Percentiles rank a stretch among this genome's conserved stretches.
Conservation (phyloP, 1,139 yeast species). For the Taphrina communis region DNA sequence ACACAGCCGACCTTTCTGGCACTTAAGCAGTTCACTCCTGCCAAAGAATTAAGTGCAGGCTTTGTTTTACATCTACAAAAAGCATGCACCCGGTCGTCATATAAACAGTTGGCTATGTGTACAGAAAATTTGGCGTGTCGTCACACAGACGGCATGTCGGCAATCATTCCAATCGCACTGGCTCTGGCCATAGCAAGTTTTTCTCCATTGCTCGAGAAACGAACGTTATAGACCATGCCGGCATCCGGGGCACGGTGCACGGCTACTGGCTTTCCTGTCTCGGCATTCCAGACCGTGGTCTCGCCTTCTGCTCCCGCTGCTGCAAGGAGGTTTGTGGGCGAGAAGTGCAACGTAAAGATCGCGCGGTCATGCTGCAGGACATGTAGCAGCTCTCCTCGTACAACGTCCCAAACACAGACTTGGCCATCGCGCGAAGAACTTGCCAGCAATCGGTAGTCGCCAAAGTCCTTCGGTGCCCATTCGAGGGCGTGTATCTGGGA, state of each 20-base stretch:
- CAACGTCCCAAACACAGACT: slow-evolving; percentile 42
- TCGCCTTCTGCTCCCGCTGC: slow-evolving; percentile 40
- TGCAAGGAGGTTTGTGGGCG: slow-evolving; percentile 38
- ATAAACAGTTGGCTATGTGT: not conserved
- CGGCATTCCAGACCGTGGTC: slow-evolving; percentile 42
- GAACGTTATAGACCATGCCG: slow-evolving; percentile 27
- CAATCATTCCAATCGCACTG: not conserved
- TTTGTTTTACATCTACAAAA: not conserved
- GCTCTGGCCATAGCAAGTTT: slow-evolving; percentile 26
- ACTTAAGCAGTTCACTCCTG: not conserved
- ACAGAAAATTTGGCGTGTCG: not conserved
- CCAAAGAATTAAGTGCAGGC: too few species aligned
- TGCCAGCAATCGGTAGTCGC: slow-evolving; percentile 29
- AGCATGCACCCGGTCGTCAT: not conserved
- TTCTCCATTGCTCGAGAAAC: slow-evolving; percentile 24
- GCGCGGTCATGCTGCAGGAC: slow-evolving; percentile 40
- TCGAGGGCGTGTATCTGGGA: slow-evolving; percentile 29
- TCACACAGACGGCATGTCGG: slow-evolving; percentile 3
- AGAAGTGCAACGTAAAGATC: slow-evolving; percentile 28
- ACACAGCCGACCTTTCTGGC: not conserved
- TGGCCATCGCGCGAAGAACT: slow-evolving; percentile 37
- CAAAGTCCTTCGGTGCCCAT: slow-evolving; percentile 34
- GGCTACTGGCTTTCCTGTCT: slow-evolving; percentile 27
- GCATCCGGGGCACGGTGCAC: slow-evolving; percentile 5
- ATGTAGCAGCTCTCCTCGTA: slow-evolving; percentile 37